phyloP scores from a whole-genome alignment of 257 asterid species.

The Dorcoceras hygrometricum region DNA sequence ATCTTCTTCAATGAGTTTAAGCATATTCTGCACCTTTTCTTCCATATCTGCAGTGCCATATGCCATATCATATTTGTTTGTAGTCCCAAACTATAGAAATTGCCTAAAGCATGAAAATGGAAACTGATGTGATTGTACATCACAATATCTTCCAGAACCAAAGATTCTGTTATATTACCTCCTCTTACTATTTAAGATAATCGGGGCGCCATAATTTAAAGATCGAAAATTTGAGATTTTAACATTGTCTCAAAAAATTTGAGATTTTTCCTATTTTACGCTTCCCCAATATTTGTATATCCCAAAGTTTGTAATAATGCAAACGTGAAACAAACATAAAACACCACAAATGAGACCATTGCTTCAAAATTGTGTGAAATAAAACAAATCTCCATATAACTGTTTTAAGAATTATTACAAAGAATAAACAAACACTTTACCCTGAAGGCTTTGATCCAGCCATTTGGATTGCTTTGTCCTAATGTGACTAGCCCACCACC shows the following conservation, averaged over 20 bases:
- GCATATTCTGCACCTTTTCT: conserved; percentile 63
- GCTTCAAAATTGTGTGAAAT: neutral
- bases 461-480: conserved; percentile 68
- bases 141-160: neutral
- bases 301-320: neutral
- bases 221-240: too few relatives aligned
- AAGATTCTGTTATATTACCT: neutral
- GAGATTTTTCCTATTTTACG: too few relatives aligned
- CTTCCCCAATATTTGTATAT: too few relatives aligned
- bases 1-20: conserved; percentile 77
- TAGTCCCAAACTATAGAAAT: neutral
- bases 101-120: neutral
- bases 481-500: conserved; percentile 75
- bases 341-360: neutral
- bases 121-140: neutral
- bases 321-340: neutral
- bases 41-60: conserved; percentile 65
- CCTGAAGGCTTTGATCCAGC: conserved; percentile 55
- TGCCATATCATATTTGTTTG: neutral
- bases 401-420: neutral
- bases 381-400: neutral
- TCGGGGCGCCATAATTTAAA: too few relatives aligned
- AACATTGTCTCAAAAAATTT: too few relatives aligned
- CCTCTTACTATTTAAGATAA: neutral
- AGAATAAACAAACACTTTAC: conserved; percentile 9